phyloP scores from a whole-genome alignment of 768 basidiomycete genomes.

The Rhodotorula babjevae region DNA sequence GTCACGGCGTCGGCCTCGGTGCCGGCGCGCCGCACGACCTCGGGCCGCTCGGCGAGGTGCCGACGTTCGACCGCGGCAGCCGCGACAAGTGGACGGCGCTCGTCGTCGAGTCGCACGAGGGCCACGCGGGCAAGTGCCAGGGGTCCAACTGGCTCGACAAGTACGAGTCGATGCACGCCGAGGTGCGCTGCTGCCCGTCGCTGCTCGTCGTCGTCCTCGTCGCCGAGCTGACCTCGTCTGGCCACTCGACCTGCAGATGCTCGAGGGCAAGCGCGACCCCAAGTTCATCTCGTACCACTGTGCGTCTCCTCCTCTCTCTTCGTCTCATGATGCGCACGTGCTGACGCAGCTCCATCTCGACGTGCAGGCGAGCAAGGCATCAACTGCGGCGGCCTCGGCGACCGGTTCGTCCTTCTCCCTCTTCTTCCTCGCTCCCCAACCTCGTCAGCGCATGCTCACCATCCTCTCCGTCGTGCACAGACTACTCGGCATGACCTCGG shows the following conservation, averaged over 20 bases:
- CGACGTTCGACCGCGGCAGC: slow-evolving; percentile 16
- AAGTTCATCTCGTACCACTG: slow-evolving; percentile 36
- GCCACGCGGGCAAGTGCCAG: slow-evolving; percentile 24
- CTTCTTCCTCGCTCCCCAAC: background rate
- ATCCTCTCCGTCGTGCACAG: background rate
- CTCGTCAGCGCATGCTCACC: background rate
- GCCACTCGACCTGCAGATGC: slow-evolving; percentile 16
- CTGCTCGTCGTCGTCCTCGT: background rate
- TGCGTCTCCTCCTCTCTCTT: background rate
- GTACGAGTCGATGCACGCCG: slow-evolving; percentile 21
- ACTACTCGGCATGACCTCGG: slow-evolving; percentile 36
- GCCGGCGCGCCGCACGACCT: background rate
- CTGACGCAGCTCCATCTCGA: background rate
- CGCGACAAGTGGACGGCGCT: slow-evolving; percentile 19
- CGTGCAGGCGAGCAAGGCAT: slow-evolving; percentile 26
- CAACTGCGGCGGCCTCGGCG: slow-evolving; percentile 37
- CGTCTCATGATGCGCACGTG: too few relatives aligned
- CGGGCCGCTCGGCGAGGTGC: background rate
- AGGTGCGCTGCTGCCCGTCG: slow-evolving; percentile 3
- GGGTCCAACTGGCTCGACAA: slow-evolving; percentile 18
- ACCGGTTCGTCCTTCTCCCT: slow-evolving; percentile 6
- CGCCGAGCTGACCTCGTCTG: background rate
- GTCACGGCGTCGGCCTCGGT: slow-evolving; percentile 20
- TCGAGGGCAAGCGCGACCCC: slow-evolving; percentile 11
- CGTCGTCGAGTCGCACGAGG: slow-evolving; percentile 7